Base-by-base conservation (phyloP, 2,329 filamentous ascomycete genomes). In the Pseudogymnoascus sp. region DNA sequence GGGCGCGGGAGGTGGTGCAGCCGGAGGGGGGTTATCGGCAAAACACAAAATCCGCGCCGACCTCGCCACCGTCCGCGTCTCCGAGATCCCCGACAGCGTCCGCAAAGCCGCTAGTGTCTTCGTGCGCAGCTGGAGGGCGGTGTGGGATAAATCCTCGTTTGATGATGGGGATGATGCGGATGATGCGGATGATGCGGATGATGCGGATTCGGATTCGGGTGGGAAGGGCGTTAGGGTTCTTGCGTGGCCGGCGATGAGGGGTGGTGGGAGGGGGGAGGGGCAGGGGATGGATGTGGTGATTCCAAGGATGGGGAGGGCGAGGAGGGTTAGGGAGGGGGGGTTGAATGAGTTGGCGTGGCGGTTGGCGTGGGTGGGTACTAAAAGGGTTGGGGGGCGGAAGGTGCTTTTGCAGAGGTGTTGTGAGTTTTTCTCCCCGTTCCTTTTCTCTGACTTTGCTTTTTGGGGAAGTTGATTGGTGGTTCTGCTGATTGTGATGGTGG, bases 21-120 rank as follows among this genome's bases (percentile, higher is more conserved):
- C n/a, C 3, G 37, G 37, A 1, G 37, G 37, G 14, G 37, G 37
- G 14, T 14, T 40, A 16, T n/a, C 37, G 2, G n/a, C 37, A 0
- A 40, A 40, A 40, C 37, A 40, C n/a, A 40, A 40, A 11, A 40
- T 97, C 53, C 89, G 92, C 66, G 92, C 97, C 61, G 94, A 90
- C 66, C 85, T 99, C n/a, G 91, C 97, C 72, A 87, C 88, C 50
- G 92, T 97, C 69, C 89, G 97, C 73, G 95, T 94, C 78, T 89
- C 92, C 71, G 93, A 97, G 76, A 96, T 97, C 72, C 93, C 93
- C 1, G 93, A 97, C 75, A 94, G 91, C 14, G 97, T 96, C 78
- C 90, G 93, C 68, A 92, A 92, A 77, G 86, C 84, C 63, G 93
- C 93, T 70, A 91, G 90, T 8, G 92, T 97, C 1, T 97, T 88